Base-by-base conservation (phyloP, 1,139 yeast genomes). In the Protomyces pachydermus region DNA sequence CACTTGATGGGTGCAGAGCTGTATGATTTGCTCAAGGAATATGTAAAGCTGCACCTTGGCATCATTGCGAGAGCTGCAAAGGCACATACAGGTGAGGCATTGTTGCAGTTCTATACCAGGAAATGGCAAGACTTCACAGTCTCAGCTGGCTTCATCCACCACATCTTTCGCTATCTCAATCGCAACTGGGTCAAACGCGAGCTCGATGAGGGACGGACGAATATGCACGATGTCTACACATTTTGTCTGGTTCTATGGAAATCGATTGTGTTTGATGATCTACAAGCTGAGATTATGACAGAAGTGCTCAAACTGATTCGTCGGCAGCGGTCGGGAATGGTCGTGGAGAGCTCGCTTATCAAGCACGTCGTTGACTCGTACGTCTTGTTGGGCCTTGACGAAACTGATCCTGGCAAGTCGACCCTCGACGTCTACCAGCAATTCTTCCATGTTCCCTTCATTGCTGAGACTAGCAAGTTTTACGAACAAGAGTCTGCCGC, bases 151-250 rank as follows among this genome's bases (percentile, higher is more conserved):
- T 88, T 90, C 74, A 78, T 95, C 75, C 91, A 91, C 75, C 95
- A 95, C 74, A 95, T 95, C 35, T 90, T 93, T 73, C 96, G 91
- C 74, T 95, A 95, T 75, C 85, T 95, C 83, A 95, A 95, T 75
- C 83, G 98, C 69, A 93, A 93, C 76, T 95, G 98, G 98, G 97
- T 95, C 58, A 90, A 88, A 72, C 91, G 95, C 73, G 98, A 93
- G 75, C 82, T 98, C 72, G 88, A 91, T 53, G 98, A 93, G 73
- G 98, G 98, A n/a, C 84, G 90, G 71, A 82, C 91, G 69, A 91
- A 90, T 71, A 85, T 93, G 58, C 90, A 86, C 74, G 98, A 95
- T 75, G 95, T 95, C 46, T 86, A 89, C 72, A 91, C 97, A 65
- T 79, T 93, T 70, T 87, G 96, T 64, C 78, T 93, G 67, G 81